Evolutionary conservation across 192 early-diverging fungal species (phyloP).

Genomic region (Coemansia sp.): DNA sequence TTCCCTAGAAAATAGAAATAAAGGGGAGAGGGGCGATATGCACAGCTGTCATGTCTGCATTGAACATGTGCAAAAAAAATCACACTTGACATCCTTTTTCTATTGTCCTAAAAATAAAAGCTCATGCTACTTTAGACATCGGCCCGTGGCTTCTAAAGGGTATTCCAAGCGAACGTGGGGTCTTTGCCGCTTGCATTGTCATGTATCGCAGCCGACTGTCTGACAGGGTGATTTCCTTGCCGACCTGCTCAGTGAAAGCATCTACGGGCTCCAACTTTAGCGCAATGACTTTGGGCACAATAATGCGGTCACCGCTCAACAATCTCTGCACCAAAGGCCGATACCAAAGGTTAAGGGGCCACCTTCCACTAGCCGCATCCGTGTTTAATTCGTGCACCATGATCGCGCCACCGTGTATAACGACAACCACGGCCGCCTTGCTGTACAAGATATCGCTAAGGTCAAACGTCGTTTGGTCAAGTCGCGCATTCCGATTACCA

Average conservation of each 20-base stretch:
- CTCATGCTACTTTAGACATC: not conserved
- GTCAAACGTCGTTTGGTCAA: not conserved
- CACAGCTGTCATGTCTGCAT: no score
- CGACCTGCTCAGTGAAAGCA: slow-evolving; percentile 11
- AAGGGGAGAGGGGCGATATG: not conserved
- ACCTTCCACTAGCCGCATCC: not conserved
- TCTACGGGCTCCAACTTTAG: not conserved
- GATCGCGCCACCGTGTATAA: slow-evolving; percentile 16
- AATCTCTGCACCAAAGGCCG: not conserved
- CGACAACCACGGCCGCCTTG: slow-evolving; percentile 1
- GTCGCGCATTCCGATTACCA: not conserved
- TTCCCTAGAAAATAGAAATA: not conserved
- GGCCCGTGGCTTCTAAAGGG: slow-evolving; percentile 10
- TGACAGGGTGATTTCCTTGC: slow-evolving; percentile 9
- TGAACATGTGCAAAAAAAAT: no score
- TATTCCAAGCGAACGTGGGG: not conserved
- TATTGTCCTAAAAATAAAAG: not conserved
- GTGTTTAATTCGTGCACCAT: not conserved
- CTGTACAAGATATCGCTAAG: slow-evolving; percentile 16
- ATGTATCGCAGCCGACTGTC: slow-evolving; percentile 11
- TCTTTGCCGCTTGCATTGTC: not conserved
- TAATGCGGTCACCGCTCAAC: not conserved
- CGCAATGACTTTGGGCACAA: not conserved
- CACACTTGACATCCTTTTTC: not conserved
- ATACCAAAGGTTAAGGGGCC: not conserved